Conservation (phyloP, 2,329 filamentous ascomycete species). For the Neofusicoccum parvum region DNA sequence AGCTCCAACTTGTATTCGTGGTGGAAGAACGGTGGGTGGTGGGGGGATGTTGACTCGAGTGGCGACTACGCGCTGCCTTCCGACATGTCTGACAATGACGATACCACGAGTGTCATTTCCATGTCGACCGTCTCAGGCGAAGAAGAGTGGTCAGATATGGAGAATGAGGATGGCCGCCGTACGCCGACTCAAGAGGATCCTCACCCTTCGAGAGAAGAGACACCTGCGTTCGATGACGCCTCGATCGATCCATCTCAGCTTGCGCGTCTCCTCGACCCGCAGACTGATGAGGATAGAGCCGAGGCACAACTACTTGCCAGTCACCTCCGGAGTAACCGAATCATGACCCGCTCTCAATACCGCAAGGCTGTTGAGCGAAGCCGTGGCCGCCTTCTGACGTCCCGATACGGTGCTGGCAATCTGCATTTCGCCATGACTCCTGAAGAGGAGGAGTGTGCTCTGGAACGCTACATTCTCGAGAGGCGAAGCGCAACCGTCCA, state of each 20-base stretch:
- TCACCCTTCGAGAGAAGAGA: conserved; percentile 52
- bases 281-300: conserved; percentile 73
- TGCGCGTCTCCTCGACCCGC: conserved; percentile 79
- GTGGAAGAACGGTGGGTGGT: conserved; percentile 83
- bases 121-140: conserved; percentile 54
- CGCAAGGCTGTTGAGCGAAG: conserved; percentile 68
- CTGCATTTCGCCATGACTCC: conserved; percentile 41
- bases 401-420: conserved; percentile 30
- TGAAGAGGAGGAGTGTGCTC: conserved; percentile 59
- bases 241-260: conserved; percentile 68
- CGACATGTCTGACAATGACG: conserved; percentile 58
- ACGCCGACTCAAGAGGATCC: conserved; percentile 74
- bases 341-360: conserved; percentile 83
- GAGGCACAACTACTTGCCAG: conserved; percentile 81
- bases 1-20: conserved; percentile 78
- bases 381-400: conserved; percentile 67
- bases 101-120: conserved; percentile 81
- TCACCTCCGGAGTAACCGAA: conserved; percentile 69
- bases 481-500: conserved; percentile 48
- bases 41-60: conserved; percentile 79
- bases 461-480: conserved; percentile 62
- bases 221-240: conserved; percentile 61
- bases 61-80: conserved; percentile 70
- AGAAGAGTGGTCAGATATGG: conserved; percentile 43
- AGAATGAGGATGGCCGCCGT: conserved; percentile 57